Evolutionary conservation across 345 rosid genomes (phyloP), one percentile per base, ranked within the genome.

Genomic region (Raphanus raphanistrum): DNA sequence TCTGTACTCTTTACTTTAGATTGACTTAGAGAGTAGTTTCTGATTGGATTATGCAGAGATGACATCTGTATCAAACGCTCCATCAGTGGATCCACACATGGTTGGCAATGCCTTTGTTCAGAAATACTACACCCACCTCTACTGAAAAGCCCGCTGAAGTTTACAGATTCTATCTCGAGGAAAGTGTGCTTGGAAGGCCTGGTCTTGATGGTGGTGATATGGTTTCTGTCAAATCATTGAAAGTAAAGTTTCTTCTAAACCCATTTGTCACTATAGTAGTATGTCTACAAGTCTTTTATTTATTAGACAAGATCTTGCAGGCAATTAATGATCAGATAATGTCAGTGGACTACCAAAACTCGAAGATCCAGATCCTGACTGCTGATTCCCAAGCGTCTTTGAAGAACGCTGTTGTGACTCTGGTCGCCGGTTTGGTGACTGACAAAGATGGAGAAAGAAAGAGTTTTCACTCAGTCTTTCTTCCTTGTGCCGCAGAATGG

Each of bases 281-380:
- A 21, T 58, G 63, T 59, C 8, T 10, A n/a, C n/a, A n/a, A n/a
- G n/a, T 6, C 27, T 35, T 52, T 10, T 45, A 59, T 52, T 74
- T 4, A 43, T 35, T 32, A 21, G 50, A 17, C 8, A 17, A 31
- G 5, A n/a, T 35, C 52, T 57, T 32, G 68, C 81, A 91, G 97
- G 92, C 75, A 15, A 91, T 93, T 75, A 86, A 86, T 79, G 90
- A 91, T n/a, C 82, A 82, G 84, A 80, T 89, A 55, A 84, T 93
- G 66, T 85, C 91, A 1, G 63, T 86, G 71, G 86, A 86, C 43
- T 86, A 81, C 71, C 74, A 75, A 66, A 88, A 85, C 70, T 87
- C 81, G 32, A 84, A 77, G 68, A 88, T 82, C 6, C 78, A 86
- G 83, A 91, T 93, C 21, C 76, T 76, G 73, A 79, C 80, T 61